Conservation (phyloP, 2,329 filamentous ascomycete species). For the Fusarium continuum region DNA sequence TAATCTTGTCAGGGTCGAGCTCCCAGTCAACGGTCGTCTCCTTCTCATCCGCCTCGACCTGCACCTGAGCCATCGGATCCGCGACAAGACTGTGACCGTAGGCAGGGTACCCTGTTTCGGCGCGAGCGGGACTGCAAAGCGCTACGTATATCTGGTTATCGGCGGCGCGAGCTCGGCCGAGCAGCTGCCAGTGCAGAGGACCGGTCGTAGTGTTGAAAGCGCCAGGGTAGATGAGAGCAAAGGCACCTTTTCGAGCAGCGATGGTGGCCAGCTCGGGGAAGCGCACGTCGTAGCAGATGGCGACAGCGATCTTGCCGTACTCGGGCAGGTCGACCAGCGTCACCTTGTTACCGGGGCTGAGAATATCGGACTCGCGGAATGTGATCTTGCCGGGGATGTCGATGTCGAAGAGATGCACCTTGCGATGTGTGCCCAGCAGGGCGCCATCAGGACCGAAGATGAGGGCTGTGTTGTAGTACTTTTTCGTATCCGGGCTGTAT, state of each 20-base stretch:
- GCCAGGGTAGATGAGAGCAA: conserved; percentile 91
- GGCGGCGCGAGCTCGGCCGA: conserved; percentile 82
- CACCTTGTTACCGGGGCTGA: conserved; percentile 84
- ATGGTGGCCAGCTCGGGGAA: conserved; percentile 95
- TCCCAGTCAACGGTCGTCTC: conserved; percentile 81
- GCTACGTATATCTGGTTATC: conserved; percentile 97
- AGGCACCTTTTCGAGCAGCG: conserved; percentile 85
- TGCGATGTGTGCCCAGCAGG: conserved; percentile 89
- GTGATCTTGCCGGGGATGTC: conserved; percentile 94
- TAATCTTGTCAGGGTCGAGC: conserved; percentile 73
- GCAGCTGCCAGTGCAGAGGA: conserved; percentile 87
- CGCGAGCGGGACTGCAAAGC: conserved; percentile 88
- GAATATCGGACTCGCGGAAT: conserved; percentile 90
- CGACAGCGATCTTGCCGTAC: conserved; percentile 86
- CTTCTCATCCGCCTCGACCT: conserved; percentile 79
- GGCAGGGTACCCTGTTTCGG: conserved; percentile 81
- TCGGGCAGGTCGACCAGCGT: conserved; percentile 87
- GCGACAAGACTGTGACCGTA: conserved; percentile 92
- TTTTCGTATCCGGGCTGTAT: conserved; percentile 62
- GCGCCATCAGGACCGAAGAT: conserved; percentile 80
- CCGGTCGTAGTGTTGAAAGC: conserved; percentile 97
- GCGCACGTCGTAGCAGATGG: conserved; percentile 97
- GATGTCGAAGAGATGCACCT: conserved; percentile 97
- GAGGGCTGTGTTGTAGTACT: conserved; percentile 91
- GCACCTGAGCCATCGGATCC: conserved; percentile 85